Evolutionary conservation across 257 asterid genomes (phyloP), one percentile per base, ranked within the genome.

Genomic region (Paraleonurus japonicus): DNA sequence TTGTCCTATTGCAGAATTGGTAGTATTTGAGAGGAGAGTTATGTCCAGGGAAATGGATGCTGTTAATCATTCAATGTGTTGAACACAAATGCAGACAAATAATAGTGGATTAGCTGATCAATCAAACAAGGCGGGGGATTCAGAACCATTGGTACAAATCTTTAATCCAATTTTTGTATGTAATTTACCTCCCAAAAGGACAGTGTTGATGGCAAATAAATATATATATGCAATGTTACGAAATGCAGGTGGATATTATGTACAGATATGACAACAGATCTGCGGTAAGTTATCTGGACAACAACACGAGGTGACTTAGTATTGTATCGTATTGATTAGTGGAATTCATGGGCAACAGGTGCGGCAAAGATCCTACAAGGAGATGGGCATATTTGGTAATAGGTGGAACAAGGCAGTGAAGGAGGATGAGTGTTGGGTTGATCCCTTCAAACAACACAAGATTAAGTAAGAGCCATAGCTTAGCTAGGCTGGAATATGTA

Each of bases 371-470:
- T 94, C 99, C 2, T 82, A 79, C 63, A 61, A 69, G 1, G 99
- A 94, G 76, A 91, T 91, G 99, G 63, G 15, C 61, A 69, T 76
- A 1, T 94, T 91, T 71, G 76, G 65, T 78, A 78, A 65, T 1
- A 85, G 99, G 71, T 94, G 99, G 99, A 61, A 50, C 19, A 59
- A 74, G 35, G 96, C 98, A 2, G 87, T 80, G 28, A 67, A 82
- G 76, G 78, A 85, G 54, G 99, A 94, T 41, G 55, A 80, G 63
- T 94, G 98, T 67, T 94, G 98, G 98, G 71, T 72, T 26, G 90
- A 94, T 80, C 96, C 96, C 4, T 91, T 75, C 61, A 37, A 48
- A 43, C 70, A 20, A 53, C 27, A 53, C 28, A 20, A 22, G 3
- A 53, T 53, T 2, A 3, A 53, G 27, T 53, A 20, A 19, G 15